Evolutionary conservation across 805 yeast genomes (phyloP), one percentile per base, ranked within the genome.

Genomic region (Yarrowia sp.): DNA sequence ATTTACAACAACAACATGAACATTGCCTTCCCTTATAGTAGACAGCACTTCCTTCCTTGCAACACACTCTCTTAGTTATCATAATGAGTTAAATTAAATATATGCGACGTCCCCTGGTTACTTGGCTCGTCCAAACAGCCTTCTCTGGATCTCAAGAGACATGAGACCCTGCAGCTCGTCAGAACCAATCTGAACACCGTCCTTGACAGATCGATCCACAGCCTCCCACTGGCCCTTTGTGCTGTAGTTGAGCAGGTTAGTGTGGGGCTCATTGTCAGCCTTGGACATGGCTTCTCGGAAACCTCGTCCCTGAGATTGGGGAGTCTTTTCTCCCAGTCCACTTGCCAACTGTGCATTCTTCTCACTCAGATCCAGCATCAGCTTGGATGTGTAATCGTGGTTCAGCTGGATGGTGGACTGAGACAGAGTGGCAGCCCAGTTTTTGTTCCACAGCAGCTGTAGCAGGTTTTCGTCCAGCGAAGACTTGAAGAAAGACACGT

Each of bases 401-500:
- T 73, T 70, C 21, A 62, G 67, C 41, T 67, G 49, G 44, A 71
- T 62, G 14, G 74, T 67, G 3, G 74, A 70, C 62, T 71, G 73
- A 5, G 77, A 70, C 16, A 82, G 68, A 10, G 80, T 77, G 17
- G 76, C 73, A 36, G 77, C 75, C 86, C 85, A 83, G 68, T 77
- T 81, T 66, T 80, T 79, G 65, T 75, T 75, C 77, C 81, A 78
- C 21, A 84, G 65, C 35, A 77, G 69, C 43, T 78, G 74, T 22
- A 85, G 69, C 21, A 87, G 71, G 43, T 76, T 73, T 22, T 76
- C 75, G 70, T 89, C 95, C 6, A 78, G 68, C 1, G 77, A 73
- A 56, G 82, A 82, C 65, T 82, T 77, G 76, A 86, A 88, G 10
- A 88, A 79, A 56, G 83, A 82, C 41, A 90, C 81, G 35, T 84